Percentiles rank a stretch among this genome's conserved stretches.
phyloP scores from a whole-genome alignment of 176 grass and related monocot genomes.

The Avena insularis region DNA sequence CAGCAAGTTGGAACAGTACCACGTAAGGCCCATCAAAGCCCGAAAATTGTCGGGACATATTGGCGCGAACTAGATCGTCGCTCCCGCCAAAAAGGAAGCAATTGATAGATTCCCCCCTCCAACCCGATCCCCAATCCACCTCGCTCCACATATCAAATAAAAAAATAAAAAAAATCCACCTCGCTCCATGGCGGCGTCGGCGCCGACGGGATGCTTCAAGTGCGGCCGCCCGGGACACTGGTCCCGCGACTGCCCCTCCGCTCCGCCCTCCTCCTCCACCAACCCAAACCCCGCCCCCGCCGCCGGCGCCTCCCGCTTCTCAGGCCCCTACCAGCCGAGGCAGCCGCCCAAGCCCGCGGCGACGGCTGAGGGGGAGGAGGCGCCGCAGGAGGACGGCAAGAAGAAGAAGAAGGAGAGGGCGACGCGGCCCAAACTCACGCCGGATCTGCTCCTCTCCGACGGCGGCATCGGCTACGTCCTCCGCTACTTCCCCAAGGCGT shows the following conservation, averaged over 20 bases:
- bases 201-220: constrained; percentile 65
- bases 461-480: constrained; percentile 80
- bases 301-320: constrained; percentile 10
- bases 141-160: background rate
- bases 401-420: constrained; percentile 55
- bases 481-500: constrained; percentile 76
- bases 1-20: too few relatives aligned
- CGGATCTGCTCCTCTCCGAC: constrained; percentile 80
- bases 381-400: background rate
- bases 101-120: background rate
- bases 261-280: constrained; percentile 29
- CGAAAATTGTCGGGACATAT: background rate
- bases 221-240: constrained; percentile 63
- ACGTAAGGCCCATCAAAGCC: too few relatives aligned
- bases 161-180: too few relatives aligned
- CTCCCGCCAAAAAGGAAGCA: constrained; percentile 7
- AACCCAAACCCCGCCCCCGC: constrained; percentile 27
- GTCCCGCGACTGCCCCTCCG: constrained; percentile 85
- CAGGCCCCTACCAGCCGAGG: constrained; percentile 8
- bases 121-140: background rate
- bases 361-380: background rate
- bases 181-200: constrained; percentile 46
- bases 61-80: background rate
- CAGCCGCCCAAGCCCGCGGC: background rate
- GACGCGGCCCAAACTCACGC: constrained; percentile 75